A percentile compares a stretch with the other conserved stretches of the same genome.
phyloP scores from a whole-genome alignment of 768 basidiomycete species.

The Leccinum subtestaceum region DNA sequence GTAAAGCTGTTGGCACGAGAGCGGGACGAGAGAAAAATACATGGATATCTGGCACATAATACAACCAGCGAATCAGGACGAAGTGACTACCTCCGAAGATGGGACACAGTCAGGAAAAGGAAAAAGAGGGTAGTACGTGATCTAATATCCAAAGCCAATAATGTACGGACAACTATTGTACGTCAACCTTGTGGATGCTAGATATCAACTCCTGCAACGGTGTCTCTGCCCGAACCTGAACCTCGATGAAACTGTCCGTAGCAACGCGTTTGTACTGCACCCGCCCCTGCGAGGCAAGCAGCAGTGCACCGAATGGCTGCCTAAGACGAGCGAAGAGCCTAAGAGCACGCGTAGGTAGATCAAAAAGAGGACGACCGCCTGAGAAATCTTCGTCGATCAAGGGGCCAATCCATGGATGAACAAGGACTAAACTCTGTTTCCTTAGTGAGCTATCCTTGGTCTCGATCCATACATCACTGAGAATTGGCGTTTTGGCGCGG shows the following conservation, averaged over 20 bases:
- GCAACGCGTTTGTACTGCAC: not conserved
- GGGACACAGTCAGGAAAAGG: not conserved
- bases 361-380: not conserved
- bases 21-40: not conserved
- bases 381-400: not conserved
- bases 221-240: not conserved
- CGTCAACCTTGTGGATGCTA: not conserved
- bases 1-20: not conserved
- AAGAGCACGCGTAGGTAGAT: not conserved
- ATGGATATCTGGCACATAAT: not conserved
- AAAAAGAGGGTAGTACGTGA: not conserved
- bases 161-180: not conserved
- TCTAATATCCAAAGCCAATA: not conserved
- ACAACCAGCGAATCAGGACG: not conserved
- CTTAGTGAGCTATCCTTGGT: not conserved
- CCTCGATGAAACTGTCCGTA: not conserved
- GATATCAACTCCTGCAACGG: not conserved
- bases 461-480: not conserved
- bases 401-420: not conserved
- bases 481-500: not conserved
- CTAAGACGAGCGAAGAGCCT: not conserved
- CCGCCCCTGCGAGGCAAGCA: not conserved
- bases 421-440: not conserved
- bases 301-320: not conserved
- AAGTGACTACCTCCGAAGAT: not conserved